Evolutionary conservation across 345 rosid species (phyloP), one percentile per base, ranked within the genome.

Genomic region (Salix dunnii): DNA sequence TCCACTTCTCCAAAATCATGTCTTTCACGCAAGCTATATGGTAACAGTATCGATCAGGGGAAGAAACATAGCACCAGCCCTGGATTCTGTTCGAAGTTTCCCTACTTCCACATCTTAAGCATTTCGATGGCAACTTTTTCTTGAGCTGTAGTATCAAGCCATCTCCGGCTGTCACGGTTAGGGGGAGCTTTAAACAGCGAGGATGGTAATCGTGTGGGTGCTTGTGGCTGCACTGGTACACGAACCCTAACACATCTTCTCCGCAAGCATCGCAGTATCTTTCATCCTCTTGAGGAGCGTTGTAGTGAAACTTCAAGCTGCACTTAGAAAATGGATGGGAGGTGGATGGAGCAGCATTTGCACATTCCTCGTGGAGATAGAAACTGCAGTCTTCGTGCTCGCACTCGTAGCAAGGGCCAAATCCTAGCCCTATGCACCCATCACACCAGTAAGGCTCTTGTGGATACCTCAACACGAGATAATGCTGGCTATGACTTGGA

Each of bases 261-360:
- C 77, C 77, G 51, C 77, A 75, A 16, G 77, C 77, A 43, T 75
- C 65, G 1, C 77, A 75, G 20, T 13, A 13, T 67, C 77, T 75
- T 21, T 16, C 33, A n/a, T 20, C 68, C 3, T 4, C 6, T 43
- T 73, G 68, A 14, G 76, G 55, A 17, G 68, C 69, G 11, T 42
- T 73, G 21, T 10, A 0, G 55, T 73, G 58, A 42, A 73, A 62
- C 5, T 16, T 73, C 27, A 73, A 42, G 69, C 6, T 73, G 55
- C 76, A 73, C 18, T 27, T 73, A 2, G 30, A n/a, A 42, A 73
- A 73, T 4, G 55, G 38, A 40, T 73, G 76, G 23, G 2, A 61
- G 14, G 38, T 7, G 5, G 68, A 61, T 17, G 36, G 27, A 38
- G 38, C 6, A 4, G 76, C 36, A 1, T 62, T 40, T 23, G 76